Evolutionary conservation across 768 basidiomycete species (phyloP).

Genomic region (Cystobasidium tubakii): DNA sequence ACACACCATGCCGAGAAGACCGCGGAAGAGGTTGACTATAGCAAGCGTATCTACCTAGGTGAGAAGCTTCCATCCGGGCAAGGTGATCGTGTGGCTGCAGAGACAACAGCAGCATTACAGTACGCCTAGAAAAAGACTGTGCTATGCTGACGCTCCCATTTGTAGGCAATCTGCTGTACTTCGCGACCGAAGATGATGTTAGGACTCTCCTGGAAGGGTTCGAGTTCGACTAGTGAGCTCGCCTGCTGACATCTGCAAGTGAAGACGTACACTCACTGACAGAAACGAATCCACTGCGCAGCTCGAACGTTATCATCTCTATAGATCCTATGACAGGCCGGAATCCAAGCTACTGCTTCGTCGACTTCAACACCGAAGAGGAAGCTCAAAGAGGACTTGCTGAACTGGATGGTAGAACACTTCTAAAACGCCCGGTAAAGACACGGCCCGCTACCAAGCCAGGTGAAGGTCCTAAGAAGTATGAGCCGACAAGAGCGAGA

Average conservation of each 20-base stretch:
- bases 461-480: background rate
- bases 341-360: slow-evolving; percentile 23
- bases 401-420: background rate
- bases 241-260: too few relatives aligned
- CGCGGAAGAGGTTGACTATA: background rate
- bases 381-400: background rate
- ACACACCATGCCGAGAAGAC: background rate
- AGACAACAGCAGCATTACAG: too few relatives aligned
- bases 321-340: slow-evolving; percentile 13
- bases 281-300: too few relatives aligned
- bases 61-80: background rate
- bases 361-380: background rate
- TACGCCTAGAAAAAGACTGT: too few relatives aligned
- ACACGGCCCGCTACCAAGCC: background rate
- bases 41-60: slow-evolving; percentile 29
- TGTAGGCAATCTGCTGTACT: slow-evolving; percentile 15
- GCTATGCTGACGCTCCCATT: background rate
- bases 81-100: background rate
- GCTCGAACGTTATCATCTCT: slow-evolving; percentile 11
- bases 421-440: slow-evolving; percentile 8
- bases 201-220: background rate
- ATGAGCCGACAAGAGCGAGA: background rate
- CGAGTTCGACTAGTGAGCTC: slow-evolving; percentile 8
- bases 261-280: too few relatives aligned
- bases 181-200: slow-evolving; percentile 1